Evolutionary conservation across 2,329 filamentous ascomycete species (phyloP), one percentile per base, ranked within the genome.

Genomic region (Tympanopsis confertula): DNA sequence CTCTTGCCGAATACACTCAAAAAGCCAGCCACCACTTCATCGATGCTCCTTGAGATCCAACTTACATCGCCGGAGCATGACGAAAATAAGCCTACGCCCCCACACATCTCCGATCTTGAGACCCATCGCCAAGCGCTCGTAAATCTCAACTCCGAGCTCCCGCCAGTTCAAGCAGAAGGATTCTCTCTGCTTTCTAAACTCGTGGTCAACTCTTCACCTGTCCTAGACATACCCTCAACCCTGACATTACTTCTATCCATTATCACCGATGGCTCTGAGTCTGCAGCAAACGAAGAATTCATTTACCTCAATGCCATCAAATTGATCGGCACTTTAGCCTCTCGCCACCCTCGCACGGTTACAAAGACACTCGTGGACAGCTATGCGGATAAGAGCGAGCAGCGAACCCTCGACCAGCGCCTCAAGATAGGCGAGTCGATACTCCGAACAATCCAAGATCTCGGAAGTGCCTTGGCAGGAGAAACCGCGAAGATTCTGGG

Each of bases 301-400:
- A 53, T 62, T 35, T 63, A 64, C 37, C 47, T 63, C 4, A 61
- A 61, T 33, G 60, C 58, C 18, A 59, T 63, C 38, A 63, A 59
- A 33, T 44, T 58, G 5, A 55, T 63, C 17, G 59, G 58, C 5
- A 52, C 48, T 7, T 41, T 64, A 10, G 58, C 61, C 13, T 59
- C 59, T 3, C 51, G 51, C 19, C 61, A 63, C 41, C 60, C 61
- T 12, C 55, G 50, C 29, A 63, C 61, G 4, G 57, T 60, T 2
- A 36, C 62, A 12, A 61, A 57, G 41, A 55, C 53, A 1, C 50
- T 64, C 2, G 52, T 58, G 2, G 56, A 63, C 4, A 52, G 50
- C 30, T 64, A 63, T 35, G 47, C 53, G 14, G 61, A 64, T 41
- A 51, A 47, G 33, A 46, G 40, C 20, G 61, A 64, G 46, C 51